Evolutionary conservation across 352 stramenopile genomes (phyloP).

Genomic region (Thraustochytrium sp.): DNA sequence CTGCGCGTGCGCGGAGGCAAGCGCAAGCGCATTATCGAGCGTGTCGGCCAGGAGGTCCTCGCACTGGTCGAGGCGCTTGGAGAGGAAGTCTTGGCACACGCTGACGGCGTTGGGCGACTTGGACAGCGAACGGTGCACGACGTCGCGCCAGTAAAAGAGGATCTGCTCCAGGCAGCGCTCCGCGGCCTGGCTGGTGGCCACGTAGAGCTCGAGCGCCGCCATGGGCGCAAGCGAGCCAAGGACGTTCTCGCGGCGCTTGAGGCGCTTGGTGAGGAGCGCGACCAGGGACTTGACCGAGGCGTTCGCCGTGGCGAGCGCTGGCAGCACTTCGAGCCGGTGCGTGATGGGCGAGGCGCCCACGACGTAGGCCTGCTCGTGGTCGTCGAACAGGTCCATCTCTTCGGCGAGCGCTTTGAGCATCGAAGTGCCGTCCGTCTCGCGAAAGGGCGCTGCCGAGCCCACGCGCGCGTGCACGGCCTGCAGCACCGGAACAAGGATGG

Average conservation of each 20-base stretch:
- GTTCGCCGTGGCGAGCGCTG: not conserved
- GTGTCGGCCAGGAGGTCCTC: not conserved
- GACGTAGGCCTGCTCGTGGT: slow-evolving; percentile 6
- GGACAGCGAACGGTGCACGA: not conserved
- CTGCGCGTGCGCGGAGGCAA: not conserved
- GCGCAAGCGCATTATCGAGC: not conserved
- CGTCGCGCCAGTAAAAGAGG: slow-evolving; percentile 7
- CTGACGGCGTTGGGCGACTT: not conserved
- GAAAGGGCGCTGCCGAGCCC: not conserved
- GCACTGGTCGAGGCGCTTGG: not conserved
- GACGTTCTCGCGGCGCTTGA: not conserved
- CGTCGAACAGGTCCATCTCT: slow-evolving; percentile 25
- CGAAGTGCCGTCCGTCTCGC: not conserved
- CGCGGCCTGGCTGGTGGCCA: not conserved
- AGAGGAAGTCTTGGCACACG: not conserved
- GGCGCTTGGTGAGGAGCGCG: not conserved
- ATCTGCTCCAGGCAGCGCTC: not conserved
- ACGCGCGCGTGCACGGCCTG: not conserved
- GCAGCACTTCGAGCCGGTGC: not conserved
- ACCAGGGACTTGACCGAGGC: not conserved
- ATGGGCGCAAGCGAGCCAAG: not conserved
- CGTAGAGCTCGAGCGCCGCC: not conserved
- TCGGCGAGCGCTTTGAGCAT: slow-evolving; percentile 32
- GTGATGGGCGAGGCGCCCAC: not conserved
- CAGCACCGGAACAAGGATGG: slow-evolving; percentile 1